These are phyloP conservation scores for Rhinocladiella similis DNA, from an alignment of 2,329 filamentous ascomycete species.

Conservation along the genomic window DNA sequence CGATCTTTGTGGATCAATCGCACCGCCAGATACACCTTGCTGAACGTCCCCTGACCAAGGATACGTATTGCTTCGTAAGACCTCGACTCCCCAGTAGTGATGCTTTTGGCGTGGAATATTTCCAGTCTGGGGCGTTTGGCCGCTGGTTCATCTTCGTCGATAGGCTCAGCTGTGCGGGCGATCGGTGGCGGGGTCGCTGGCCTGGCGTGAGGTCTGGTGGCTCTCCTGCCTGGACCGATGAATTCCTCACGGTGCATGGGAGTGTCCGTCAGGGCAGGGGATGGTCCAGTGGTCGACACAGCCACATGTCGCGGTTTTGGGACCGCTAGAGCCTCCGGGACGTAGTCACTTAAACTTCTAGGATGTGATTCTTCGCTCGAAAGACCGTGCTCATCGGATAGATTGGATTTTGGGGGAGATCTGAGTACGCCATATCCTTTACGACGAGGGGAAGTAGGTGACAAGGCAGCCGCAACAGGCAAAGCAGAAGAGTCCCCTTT, in stretches of 20 bases:
- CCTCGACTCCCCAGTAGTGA: constrained; percentile 68
- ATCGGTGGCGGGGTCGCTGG: constrained; percentile 74
- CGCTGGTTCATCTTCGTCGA: constrained; percentile 33
- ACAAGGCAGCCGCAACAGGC: constrained; percentile 8
- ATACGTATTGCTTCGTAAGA: constrained; percentile 77
- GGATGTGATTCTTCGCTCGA: constrained; percentile 54
- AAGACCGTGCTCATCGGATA: constrained; percentile 24
- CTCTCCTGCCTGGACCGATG: constrained; percentile 73
- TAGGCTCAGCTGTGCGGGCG: constrained; percentile 54
- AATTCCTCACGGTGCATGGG: constrained; percentile 75
- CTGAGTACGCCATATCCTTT: constrained; percentile 44
- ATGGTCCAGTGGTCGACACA: constrained; percentile 61
- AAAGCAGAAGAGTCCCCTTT: constrained; percentile 28
- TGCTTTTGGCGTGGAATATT: constrained; percentile 68
- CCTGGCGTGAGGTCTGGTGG: constrained; percentile 60
- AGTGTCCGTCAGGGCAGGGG: constrained; percentile 49
- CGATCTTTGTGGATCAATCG: constrained; percentile 62
- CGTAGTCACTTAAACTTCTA: constrained; percentile 85
- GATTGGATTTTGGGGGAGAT: constrained; percentile 26
- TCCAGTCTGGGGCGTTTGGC: constrained; percentile 43
- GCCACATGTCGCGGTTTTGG: constrained; percentile 70
- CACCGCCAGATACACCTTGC: constrained; percentile 87
- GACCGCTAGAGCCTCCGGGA: constrained; percentile 68
- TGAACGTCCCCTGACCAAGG: constrained; percentile 93
- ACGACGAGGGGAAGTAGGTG: constrained; percentile 32